A percentile compares a stretch with the other conserved stretches of the same genome.
Evolutionary conservation across 2,329 filamentous ascomycete genomes (phyloP).

Genomic region (Fusarium sp.): DNA sequence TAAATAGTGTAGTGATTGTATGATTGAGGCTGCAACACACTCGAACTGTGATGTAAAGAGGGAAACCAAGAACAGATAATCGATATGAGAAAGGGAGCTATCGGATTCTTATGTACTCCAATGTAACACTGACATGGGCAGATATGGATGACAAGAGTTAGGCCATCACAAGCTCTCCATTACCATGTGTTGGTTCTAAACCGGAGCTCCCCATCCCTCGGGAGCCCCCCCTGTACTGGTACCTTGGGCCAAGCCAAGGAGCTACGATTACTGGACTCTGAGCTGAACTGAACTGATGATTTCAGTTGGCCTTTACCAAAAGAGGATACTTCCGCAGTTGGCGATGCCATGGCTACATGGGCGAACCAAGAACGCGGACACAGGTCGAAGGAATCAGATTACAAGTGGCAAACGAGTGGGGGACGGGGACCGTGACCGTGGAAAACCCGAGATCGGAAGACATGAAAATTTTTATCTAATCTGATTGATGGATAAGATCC

Average conservation of each 20-base stretch:
- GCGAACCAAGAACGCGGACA: neutral
- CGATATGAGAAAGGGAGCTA: constrained; percentile 5
- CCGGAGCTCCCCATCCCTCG: constrained; percentile 9
- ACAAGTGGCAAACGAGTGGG: constrained; percentile 36
- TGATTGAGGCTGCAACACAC: constrained; percentile 12
- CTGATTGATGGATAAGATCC: constrained; percentile 47
- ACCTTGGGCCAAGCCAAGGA: constrained; percentile 24
- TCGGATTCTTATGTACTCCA: constrained; percentile 30
- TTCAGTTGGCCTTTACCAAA: constrained; percentile 26
- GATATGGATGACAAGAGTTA: constrained; percentile 1
- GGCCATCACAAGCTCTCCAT: constrained; percentile 4
- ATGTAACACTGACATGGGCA: constrained; percentile 29
- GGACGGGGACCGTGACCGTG: constrained; percentile 4
- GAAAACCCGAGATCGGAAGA: constrained; percentile 39
- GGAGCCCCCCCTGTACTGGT: constrained; percentile 11
- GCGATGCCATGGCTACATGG: neutral
- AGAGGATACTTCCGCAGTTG: constrained; percentile 25
- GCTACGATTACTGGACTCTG: constrained; percentile 4
- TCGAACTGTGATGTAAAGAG: constrained; percentile 4
- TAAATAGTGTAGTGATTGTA: constrained; percentile 5
- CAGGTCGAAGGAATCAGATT: constrained; percentile 19
- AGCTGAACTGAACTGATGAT: constrained; percentile 24
- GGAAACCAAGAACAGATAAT: neutral
- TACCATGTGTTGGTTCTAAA: constrained; percentile 16
- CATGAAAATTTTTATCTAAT: constrained; percentile 41